Base-by-base conservation (phyloP, 306 rosid species). In the Rosa multiflora region DNA sequence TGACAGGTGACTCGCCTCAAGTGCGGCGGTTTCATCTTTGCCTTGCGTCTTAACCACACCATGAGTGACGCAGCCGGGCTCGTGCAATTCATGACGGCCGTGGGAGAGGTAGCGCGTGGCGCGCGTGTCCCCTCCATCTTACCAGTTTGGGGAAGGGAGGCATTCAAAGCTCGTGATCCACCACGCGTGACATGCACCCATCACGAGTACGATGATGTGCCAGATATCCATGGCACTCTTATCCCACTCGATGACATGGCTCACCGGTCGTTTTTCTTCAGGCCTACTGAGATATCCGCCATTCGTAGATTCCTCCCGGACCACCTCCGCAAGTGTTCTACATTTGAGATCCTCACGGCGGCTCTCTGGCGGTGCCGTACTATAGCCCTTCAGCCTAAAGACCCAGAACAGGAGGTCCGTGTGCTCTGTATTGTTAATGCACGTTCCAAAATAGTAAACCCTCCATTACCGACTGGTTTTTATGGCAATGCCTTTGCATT, bases 311-410 rank as follows among this genome's bases (percentile, higher is more conserved):
- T 67, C 12, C 61, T 82, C 8, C 93, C 91, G 0, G 74, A 44
- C 0, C 81, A 82, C 26, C 44, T 80, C 2, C 72, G 59, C 0
- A 51, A 70, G 8, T 84, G 86, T 75, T 81, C 92, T 21, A 79
- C 84, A n/a, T 90, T 88, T 0, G 93, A 90, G 18, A 69, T 81
- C 9, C 78, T 90, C 47, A 86, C 86, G 0, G 93, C 93, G 0
- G 77, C 78, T 29, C 90, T 90, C 0, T 90, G 93, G 93, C 86
- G 91, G 9, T 90, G 93, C 70, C 88, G 93, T 47, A 88, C 89
- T 6, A 29, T 58, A 6, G 86, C 91, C 0, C 49, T 88, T 5
- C 80, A 77, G 15, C 70, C 46, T 0, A 72, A 76, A 0, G 87
- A 89, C 8, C 40, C 5, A 0, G 74, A 86, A 0, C 87, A 89